A percentile compares a stretch with the other conserved stretches of the same genome.
Evolutionary conservation across 768 basidiomycete species (phyloP).

Genomic region (Hypsizygus marmoreus): DNA sequence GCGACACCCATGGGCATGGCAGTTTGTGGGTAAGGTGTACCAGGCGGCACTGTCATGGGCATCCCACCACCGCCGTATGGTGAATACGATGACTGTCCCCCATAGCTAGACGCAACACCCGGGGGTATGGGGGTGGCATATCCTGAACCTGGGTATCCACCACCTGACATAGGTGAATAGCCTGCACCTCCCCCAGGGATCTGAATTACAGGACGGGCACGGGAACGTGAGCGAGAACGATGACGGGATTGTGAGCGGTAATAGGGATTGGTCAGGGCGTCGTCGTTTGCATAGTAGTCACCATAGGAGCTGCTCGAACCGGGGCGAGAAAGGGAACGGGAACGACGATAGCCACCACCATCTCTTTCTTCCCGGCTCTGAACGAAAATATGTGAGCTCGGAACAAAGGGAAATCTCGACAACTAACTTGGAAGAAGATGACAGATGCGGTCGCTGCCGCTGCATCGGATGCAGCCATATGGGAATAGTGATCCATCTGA

Average conservation of each 20-base stretch:
- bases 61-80: conserved; percentile 24
- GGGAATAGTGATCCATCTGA: conserved; percentile 44
- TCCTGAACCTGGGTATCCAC: conserved; percentile 6
- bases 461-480: conserved; percentile 57
- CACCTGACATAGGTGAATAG: conserved; percentile 6
- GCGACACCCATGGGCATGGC: conserved; percentile 23
- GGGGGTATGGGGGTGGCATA: conserved; percentile 16
- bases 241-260: conserved; percentile 35
- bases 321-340: conserved; percentile 34
- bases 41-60: conserved; percentile 21
- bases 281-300: conserved; percentile 43
- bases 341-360: conserved; percentile 28
- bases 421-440: conserved; percentile 55
- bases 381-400: conserved; percentile 3
- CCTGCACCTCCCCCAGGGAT: conserved; percentile 12
- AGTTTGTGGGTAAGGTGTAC: conserved; percentile 24
- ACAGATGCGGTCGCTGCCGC: conserved; percentile 68
- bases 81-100: conserved; percentile 18
- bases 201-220: conserved; percentile 30
- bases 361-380: conserved; percentile 37
- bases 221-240: conserved; percentile 40
- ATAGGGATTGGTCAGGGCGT: conserved; percentile 27
- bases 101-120: conserved; percentile 11
- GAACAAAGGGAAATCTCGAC: background rate
- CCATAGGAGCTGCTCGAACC: conserved; percentile 24